phyloP scores from a whole-genome alignment of 768 basidiomycete species.

The Gloeophyllum trabeum region DNA sequence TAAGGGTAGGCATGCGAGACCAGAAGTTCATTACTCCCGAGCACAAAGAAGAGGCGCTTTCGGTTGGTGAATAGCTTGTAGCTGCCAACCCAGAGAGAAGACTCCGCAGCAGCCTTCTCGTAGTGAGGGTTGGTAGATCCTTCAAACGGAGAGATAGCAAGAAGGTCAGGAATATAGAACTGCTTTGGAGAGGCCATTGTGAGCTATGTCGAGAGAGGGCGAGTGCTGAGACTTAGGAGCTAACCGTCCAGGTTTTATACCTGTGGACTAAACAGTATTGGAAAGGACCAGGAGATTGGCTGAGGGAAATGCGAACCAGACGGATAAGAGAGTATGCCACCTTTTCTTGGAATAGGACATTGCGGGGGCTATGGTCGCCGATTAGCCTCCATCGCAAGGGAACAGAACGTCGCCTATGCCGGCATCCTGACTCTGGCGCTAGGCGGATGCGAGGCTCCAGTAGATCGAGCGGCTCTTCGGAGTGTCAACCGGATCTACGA shows the following conservation, averaged over 20 bases:
- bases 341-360: no score
- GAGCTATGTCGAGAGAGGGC: constrained; percentile 6
- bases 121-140: constrained; percentile 48
- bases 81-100: constrained; percentile 59
- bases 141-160: constrained; percentile 31
- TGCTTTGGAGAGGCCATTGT: constrained; percentile 8
- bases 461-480: no score
- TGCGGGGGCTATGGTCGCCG: no score
- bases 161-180: constrained; percentile 47
- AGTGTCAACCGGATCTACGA: no score
- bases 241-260: neutral
- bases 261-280: no score
- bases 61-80: constrained; percentile 47
- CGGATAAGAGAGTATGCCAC: no score
- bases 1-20: constrained; percentile 53
- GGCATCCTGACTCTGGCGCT: no score
- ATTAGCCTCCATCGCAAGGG: no score
- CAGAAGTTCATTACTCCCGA: constrained; percentile 49
- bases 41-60: constrained; percentile 53
- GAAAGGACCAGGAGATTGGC: no score
- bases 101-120: constrained; percentile 39
- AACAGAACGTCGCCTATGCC: no score
- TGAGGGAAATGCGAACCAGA: no score
- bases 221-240: neutral
- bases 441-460: no score